Evolutionary conservation across 2,329 filamentous ascomycete genomes (phyloP).

Genomic region (Didymella pinodella): DNA sequence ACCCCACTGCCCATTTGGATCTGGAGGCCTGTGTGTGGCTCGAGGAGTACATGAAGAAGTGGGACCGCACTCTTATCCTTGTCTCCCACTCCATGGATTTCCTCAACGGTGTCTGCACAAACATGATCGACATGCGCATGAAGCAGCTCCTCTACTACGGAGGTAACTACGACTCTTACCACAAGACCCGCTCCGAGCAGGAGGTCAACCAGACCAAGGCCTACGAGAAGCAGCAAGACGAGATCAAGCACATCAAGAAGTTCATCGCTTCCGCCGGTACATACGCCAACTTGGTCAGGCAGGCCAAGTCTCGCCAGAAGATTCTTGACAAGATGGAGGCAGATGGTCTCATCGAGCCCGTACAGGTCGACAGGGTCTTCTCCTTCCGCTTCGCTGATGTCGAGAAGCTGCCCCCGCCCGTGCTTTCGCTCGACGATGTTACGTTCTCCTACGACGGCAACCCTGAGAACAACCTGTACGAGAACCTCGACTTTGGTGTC

Average conservation of each 20-base stretch:
- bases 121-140: conserved; percentile 97
- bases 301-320: conserved; percentile 99
- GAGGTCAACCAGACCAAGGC: conserved; percentile 99
- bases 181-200: conserved; percentile 92
- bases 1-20: conserved; percentile 99
- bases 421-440: conserved; percentile 94
- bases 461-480: conserved; percentile 88
- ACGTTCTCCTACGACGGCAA: conserved; percentile 98
- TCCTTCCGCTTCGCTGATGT: conserved; percentile 98
- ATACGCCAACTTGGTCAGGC: conserved; percentile 97
- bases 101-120: conserved; percentile 97
- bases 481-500: conserved; percentile 95
- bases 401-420: conserved; percentile 97
- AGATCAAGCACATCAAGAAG: conserved; percentile 99
- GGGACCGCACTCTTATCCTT: conserved; percentile 94
- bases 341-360: conserved; percentile 95
- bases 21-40: conserved; percentile 99
- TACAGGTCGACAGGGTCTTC: conserved; percentile 85
- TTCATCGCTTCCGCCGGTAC: conserved; percentile 99
- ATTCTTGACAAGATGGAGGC: conserved; percentile 99
- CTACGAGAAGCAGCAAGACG: conserved; percentile 98
- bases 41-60: conserved; percentile 99
- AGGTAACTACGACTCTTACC: conserved; percentile 98
- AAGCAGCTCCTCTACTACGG: conserved; percentile 95
- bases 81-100: conserved; percentile 99